Evolutionary conservation across 2,329 filamentous ascomycete species (phyloP).

Genomic region (Moelleriella libera): DNA sequence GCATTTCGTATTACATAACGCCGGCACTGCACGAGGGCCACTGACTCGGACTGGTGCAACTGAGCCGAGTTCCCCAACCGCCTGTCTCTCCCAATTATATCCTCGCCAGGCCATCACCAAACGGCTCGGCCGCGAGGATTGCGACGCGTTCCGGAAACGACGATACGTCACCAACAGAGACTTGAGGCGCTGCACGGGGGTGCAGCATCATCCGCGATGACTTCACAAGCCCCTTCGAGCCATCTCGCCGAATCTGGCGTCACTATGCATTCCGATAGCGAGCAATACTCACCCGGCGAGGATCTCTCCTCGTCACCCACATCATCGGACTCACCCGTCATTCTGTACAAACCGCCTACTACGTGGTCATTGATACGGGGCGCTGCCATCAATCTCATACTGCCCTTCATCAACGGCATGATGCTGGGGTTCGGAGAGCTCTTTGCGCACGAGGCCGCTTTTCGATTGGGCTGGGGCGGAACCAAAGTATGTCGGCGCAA

Average conservation of each 20-base stretch:
- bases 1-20: neutral
- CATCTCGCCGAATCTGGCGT: slow-evolving; percentile 58
- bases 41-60: neutral
- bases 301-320: slow-evolving; percentile 46
- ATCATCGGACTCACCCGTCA: slow-evolving; percentile 52
- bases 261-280: slow-evolving; percentile 71
- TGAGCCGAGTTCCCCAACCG: too few species aligned
- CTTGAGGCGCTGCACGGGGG: too few species aligned
- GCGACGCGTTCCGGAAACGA: too few species aligned
- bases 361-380: slow-evolving; percentile 75
- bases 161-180: too few species aligned
- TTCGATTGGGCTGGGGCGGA: slow-evolving; percentile 79
- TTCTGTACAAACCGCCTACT: slow-evolving; percentile 82
- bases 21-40: neutral
- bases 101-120: too few species aligned
- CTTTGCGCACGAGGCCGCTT: slow-evolving; percentile 91
- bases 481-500: slow-evolving; percentile 54
- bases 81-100: too few species aligned
- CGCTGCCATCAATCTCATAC: slow-evolving; percentile 84
- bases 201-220: slow-evolving; percentile 25
- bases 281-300: slow-evolving; percentile 60
- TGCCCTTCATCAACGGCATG: slow-evolving; percentile 94
- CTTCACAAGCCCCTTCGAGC: slow-evolving; percentile 32
- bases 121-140: too few species aligned
- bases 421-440: slow-evolving; percentile 97